Conservation (phyloP, 257 asterid species). For the Solanum virginianum region DNA sequence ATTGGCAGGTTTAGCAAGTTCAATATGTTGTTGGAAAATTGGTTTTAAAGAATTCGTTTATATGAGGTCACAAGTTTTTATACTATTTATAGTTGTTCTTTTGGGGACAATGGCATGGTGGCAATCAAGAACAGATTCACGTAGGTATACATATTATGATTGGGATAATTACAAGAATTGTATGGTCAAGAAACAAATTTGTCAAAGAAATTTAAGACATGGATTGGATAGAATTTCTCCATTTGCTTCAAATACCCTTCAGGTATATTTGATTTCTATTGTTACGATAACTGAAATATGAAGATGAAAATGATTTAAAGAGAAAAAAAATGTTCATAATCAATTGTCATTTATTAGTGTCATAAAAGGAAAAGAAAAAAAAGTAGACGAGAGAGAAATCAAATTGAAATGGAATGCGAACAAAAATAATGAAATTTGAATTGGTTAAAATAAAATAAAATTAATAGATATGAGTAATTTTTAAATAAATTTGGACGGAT, state of each 20-base stretch:
- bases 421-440: not conserved
- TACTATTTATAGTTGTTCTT: not conserved
- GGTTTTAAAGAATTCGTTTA: not conserved
- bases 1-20: not conserved
- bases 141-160: not conserved
- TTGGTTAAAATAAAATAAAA: not conserved
- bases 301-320: not conserved
- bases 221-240: not conserved
- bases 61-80: not conserved
- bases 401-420: not conserved
- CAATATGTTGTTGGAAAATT: not conserved
- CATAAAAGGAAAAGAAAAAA: not conserved
- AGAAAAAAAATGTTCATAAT: not conserved
- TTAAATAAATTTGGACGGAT: too few relatives aligned
- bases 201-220: not conserved
- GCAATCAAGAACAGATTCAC: not conserved
- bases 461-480: not conserved
- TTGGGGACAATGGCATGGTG: not conserved
- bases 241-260: not conserved
- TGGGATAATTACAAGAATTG: not conserved
- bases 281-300: not conserved
- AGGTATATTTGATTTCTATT: not conserved
- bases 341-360: not conserved
- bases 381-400: too few relatives aligned
- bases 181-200: not conserved